phyloP scores from a whole-genome alignment of 1,139 yeast species.

The Yamadazyma diddensiae region DNA sequence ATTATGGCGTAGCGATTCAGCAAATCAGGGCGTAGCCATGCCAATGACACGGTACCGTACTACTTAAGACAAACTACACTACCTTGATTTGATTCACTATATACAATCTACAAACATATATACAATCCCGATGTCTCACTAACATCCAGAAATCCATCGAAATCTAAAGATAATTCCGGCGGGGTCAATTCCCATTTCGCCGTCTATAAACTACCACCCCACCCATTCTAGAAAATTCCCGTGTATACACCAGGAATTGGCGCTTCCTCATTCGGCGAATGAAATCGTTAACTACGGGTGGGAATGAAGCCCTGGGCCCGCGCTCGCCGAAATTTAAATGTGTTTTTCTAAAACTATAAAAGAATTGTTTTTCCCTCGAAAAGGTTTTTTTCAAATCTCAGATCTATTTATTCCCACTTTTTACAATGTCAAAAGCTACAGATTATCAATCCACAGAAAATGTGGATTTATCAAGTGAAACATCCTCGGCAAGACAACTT shows the following conservation, averaged over 20 bases:
- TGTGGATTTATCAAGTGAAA: constrained; percentile 7
- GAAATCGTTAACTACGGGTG: not conserved
- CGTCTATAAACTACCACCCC: not conserved
- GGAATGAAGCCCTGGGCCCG: constrained; percentile 1
- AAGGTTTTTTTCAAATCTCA: not conserved
- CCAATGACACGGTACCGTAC: no score
- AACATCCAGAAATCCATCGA: no score
- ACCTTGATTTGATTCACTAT: no score
- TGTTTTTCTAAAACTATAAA: not conserved
- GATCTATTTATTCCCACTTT: not conserved
- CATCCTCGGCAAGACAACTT: constrained; percentile 8
- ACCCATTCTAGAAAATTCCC: not conserved
- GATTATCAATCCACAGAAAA: constrained; percentile 6
- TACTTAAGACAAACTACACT: no score
- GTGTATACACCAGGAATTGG: not conserved
- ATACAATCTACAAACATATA: no score
- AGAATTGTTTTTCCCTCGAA: not conserved
- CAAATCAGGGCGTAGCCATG: no score
- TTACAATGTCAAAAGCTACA: constrained; percentile 4
- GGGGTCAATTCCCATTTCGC: not conserved
- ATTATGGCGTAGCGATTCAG: no score
- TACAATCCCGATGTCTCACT: no score
- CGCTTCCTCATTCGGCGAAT: constrained; percentile 1
- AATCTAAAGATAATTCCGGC: no score
- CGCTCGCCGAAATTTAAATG: constrained; percentile 3